phyloP scores from a whole-genome alignment of 2,329 filamentous ascomycete genomes.

The Sarocladium kiliense region DNA sequence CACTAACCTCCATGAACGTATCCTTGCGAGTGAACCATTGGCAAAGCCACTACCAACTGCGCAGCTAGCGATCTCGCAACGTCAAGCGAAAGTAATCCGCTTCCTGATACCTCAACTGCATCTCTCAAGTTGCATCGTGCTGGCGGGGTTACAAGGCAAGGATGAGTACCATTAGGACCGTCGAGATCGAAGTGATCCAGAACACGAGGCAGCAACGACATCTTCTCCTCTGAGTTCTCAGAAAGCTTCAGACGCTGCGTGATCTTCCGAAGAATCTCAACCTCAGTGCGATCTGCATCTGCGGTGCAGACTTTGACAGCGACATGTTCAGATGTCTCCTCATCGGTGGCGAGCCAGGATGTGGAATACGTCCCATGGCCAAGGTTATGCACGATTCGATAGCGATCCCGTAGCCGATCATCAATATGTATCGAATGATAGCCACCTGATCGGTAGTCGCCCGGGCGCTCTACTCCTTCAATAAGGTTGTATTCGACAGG shows the following conservation, averaged over 20 bases:
- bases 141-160: conserved; percentile 19
- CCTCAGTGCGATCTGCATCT: conserved; percentile 15
- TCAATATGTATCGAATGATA: conserved; percentile 34
- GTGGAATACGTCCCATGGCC: conserved; percentile 25
- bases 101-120: conserved; percentile 10
- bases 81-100: conserved; percentile 19
- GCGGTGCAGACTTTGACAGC: conserved; percentile 26
- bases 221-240: background rate
- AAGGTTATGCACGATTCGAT: conserved; percentile 23
- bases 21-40: conserved; percentile 22
- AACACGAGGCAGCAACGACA: conserved; percentile 12
- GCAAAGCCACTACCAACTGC: conserved; percentile 23
- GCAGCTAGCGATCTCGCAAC: conserved; percentile 22
- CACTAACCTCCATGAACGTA: conserved; percentile 26
- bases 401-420: conserved; percentile 25
- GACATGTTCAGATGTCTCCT: conserved; percentile 18
- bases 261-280: conserved; percentile 18
- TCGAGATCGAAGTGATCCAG: conserved; percentile 20
- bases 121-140: conserved; percentile 21
- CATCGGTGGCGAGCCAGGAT: conserved; percentile 26
- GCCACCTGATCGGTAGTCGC: conserved; percentile 27
- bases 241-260: background rate
- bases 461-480: conserved; percentile 16
- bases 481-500: conserved; percentile 13
- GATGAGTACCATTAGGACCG: conserved; percentile 24